Evolutionary conservation across 2,329 filamentous ascomycete genomes (phyloP).

Genomic region (Diaporthe vexans): DNA sequence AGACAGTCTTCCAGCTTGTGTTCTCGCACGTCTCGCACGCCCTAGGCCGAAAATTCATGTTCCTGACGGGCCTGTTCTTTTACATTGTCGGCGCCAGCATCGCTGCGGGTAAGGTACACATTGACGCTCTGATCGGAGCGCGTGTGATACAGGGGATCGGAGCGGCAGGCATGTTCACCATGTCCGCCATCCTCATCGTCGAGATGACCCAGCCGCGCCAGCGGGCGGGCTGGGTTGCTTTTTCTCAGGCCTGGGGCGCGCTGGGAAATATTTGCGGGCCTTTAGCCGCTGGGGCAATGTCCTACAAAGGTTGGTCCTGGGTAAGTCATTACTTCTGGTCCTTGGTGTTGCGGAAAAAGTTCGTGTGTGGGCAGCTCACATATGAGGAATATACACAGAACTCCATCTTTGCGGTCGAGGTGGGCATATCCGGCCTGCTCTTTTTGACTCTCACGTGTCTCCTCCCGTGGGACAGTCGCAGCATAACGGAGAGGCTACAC

Average conservation of each 20-base stretch:
- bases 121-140: constrained; percentile 11
- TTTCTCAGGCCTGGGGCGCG: constrained; percentile 38
- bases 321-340: not conserved
- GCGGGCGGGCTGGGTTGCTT: constrained; percentile 35
- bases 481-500: not conserved
- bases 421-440: not conserved
- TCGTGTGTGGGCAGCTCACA: not conserved
- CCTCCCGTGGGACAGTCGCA: constrained; percentile 21
- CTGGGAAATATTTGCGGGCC: constrained; percentile 40
- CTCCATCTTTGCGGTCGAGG: constrained; percentile 34
- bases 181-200: constrained; percentile 40
- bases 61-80: constrained; percentile 40
- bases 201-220: constrained; percentile 38
- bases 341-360: too few species aligned
- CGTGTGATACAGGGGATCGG: constrained; percentile 39
- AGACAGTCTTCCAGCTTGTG: constrained; percentile 46
- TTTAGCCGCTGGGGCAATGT: constrained; percentile 16
- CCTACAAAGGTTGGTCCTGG: constrained; percentile 15
- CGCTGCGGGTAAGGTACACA: constrained; percentile 16
- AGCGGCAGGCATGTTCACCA: constrained; percentile 40
- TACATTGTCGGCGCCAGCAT: constrained; percentile 42
- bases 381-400: constrained; percentile 7
- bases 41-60: constrained; percentile 44
- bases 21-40: constrained; percentile 46
- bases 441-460: not conserved